phyloP scores from a whole-genome alignment of 2,329 filamentous ascomycete species.

The Penicillium sp. region DNA sequence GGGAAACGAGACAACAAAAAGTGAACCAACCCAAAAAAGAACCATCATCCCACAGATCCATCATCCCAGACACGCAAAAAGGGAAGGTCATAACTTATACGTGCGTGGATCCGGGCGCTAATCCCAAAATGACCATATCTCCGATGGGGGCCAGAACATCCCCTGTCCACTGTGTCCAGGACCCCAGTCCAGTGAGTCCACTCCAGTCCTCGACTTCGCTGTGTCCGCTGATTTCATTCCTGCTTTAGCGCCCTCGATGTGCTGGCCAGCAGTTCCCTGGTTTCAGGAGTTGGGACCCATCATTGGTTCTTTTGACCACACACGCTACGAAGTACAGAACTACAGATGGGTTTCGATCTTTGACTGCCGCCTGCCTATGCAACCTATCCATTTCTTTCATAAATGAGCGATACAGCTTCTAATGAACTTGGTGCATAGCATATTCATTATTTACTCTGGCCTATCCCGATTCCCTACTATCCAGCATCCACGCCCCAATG shows the following conservation, averaged over 20 bases:
- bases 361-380: background rate
- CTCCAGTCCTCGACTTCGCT: background rate
- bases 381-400: background rate
- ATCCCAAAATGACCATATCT: constrained; percentile 12
- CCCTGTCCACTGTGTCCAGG: background rate
- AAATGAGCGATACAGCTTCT: too few species aligned
- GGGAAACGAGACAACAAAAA: background rate
- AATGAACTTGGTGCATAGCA: too few species aligned
- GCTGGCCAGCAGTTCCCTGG: constrained; percentile 3
- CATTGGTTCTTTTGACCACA: background rate
- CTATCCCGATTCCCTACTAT: too few species aligned
- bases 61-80: constrained; percentile 12
- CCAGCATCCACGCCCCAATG: background rate
- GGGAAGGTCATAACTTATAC: constrained; percentile 24
- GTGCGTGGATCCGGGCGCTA: constrained; percentile 9
- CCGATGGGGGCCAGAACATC: constrained; percentile 19
- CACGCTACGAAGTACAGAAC: too few species aligned
- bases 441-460: too few species aligned
- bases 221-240: background rate
- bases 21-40: background rate
- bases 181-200: background rate
- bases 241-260: constrained; percentile 6
- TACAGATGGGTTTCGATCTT: background rate
- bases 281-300: background rate
- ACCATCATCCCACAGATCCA: background rate